Conservation (phyloP, 257 asterid genomes). For the Voacanga thouarsii region DNA sequence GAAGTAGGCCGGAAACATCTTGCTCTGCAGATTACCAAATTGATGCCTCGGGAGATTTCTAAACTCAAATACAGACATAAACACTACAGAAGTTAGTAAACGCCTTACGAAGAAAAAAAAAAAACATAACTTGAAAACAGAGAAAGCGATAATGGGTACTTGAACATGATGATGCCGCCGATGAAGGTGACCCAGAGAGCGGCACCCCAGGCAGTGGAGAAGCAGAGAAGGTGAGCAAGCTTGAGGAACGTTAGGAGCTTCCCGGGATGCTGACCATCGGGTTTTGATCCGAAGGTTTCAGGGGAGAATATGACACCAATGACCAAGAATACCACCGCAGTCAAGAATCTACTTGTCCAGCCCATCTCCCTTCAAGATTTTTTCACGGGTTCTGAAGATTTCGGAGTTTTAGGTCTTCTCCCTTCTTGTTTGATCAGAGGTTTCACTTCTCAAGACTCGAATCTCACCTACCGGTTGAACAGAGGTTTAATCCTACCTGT, state of each 20-base stretch:
- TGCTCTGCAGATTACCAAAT: conserved; percentile 90
- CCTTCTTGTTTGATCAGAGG: neutral
- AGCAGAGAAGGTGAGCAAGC: conserved; percentile 81
- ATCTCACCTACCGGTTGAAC: neutral
- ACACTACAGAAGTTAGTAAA: neutral
- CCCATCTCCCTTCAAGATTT: conserved; percentile 42
- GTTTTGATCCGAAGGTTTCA: conserved; percentile 74
- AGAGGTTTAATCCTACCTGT: too few species aligned
- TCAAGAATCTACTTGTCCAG: conserved; percentile 73
- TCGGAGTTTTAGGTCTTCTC: neutral
- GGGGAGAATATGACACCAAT: conserved; percentile 85
- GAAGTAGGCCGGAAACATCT: conserved; percentile 99
- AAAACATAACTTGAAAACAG: neutral
- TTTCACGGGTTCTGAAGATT: too few species aligned
- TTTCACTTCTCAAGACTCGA: conserved; percentile 1
- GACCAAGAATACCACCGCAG: conserved; percentile 77
- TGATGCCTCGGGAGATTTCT: conserved; percentile 97
- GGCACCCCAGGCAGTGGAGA: conserved; percentile 96
- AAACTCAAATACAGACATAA: neutral
- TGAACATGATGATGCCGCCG: conserved; percentile 99
- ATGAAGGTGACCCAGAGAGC: conserved; percentile 98
- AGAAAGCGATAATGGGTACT: conserved; percentile 32
- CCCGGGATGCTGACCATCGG: conserved; percentile 53
- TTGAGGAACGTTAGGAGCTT: conserved; percentile 50
- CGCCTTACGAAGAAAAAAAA: neutral